phyloP scores from a whole-genome alignment of 495 filamentous ascomycete genomes.

The Penicillium fimorum region DNA sequence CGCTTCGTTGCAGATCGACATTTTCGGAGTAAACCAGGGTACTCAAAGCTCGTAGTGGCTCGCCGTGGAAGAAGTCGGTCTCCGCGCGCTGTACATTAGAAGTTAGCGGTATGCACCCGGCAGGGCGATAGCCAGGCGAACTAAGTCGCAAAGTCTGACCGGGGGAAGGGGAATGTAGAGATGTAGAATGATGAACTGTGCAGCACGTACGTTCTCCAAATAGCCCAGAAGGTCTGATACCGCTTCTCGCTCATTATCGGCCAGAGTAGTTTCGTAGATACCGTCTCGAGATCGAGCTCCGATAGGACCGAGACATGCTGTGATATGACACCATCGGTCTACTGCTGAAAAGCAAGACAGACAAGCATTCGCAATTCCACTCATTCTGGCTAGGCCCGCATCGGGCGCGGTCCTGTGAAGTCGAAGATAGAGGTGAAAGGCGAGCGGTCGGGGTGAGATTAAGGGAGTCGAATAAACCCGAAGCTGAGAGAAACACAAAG shows the following conservation, averaged over 20 bases:
- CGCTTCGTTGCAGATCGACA: slow-evolving; percentile 95
- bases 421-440: slow-evolving; percentile 3
- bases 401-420: slow-evolving; percentile 21
- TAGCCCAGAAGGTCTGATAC: slow-evolving; percentile 94
- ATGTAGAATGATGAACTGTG: not conserved
- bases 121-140: not conserved
- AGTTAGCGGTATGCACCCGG: slow-evolving; percentile 15
- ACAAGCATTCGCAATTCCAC: slow-evolving; percentile 45
- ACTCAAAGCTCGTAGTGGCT: slow-evolving; percentile 90
- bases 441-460: not conserved
- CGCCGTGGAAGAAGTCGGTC: slow-evolving; percentile 96
- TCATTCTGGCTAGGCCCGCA: slow-evolving; percentile 39
- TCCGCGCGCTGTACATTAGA: slow-evolving; percentile 72
- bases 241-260: slow-evolving; percentile 94
- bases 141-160: not conserved
- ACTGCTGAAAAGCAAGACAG: slow-evolving; percentile 44
- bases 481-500: slow-evolving; percentile 4
- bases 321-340: slow-evolving; percentile 50
- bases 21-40: slow-evolving; percentile 98
- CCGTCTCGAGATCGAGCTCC: slow-evolving; percentile 86
- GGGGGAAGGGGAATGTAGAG: not conserved
- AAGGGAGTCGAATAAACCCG: not conserved
- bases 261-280: slow-evolving; percentile 90
- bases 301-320: slow-evolving; percentile 43
- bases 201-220: slow-evolving; percentile 79